Base-by-base conservation (phyloP, 192 early-diverging fungal species). In the Linnemannia zychae region DNA sequence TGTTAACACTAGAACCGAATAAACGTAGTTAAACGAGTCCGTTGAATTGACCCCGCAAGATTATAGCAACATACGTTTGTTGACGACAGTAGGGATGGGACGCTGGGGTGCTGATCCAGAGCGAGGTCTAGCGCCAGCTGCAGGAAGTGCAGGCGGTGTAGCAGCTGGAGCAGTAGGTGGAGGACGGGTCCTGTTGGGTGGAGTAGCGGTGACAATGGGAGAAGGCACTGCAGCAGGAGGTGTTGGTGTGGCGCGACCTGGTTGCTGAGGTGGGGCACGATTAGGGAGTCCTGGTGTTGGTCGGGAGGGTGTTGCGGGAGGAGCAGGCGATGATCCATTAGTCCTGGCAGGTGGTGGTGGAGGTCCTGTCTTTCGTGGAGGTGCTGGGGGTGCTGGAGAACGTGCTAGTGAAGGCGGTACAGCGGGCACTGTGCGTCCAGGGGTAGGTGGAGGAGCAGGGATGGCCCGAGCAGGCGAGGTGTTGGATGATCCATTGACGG, bases 31-130 rank as follows among this genome's bases (percentile, higher is more conserved):
- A 28, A 63, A 12, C 28, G 28, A 22, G 9, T 63, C 9, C 28
- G 31, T 28, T 3, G 15, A 12, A n/a, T 3, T 15, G 13, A 12
- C 31, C 24, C 28, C 28, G 24, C 57, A 28, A 52, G 57, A 31
- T 63, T 12, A n/a, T 63, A 15, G 57, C 24, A 28, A 63, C 57
- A 15, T 63, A 63, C 57, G 57, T 13, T n/a, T 24, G 24, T 63
- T 63, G 11, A 33, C 24, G 57, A 28, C 24, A 31, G 57, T 63
- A 11, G 57, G 24, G 22, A 63, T n/a, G 7, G 84, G 75, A 47
- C 74, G 67, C 22, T 69, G 72, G 11, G 80, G 80, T 11, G 85
- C 75, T 46, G 80, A 81, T 20, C 75, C 77, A 48, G 83, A 86
- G 60, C 80, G 24, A n/a, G 70, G 66, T 60, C 78, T 72, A 11